A percentile compares a stretch with the other conserved stretches of the same genome.
phyloP scores from a whole-genome alignment of 495 filamentous ascomycete species.

The Sabuloglossum arenarium region DNA sequence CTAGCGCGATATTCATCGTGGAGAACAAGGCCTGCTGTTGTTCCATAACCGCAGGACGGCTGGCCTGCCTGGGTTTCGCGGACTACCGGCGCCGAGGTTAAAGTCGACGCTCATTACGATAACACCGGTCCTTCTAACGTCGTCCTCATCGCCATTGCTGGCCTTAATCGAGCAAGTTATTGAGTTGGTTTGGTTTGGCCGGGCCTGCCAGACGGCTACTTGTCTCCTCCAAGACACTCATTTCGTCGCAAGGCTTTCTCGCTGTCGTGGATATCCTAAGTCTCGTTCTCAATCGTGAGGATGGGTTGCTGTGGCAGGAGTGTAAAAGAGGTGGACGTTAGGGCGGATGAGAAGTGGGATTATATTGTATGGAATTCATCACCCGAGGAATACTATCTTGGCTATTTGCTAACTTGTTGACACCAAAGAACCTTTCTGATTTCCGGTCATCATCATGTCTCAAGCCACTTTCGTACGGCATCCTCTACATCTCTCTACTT shows the following conservation, averaged over 20 bases:
- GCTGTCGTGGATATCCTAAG: too few species aligned
- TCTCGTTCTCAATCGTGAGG: background rate
- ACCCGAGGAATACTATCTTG: background rate
- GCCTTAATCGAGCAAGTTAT: too few species aligned
- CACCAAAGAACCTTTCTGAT: slow-evolving; percentile 57
- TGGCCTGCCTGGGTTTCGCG: too few species aligned
- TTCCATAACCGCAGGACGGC: too few species aligned
- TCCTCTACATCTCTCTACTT: slow-evolving; percentile 57
- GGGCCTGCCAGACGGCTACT: background rate
- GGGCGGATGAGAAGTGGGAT: slow-evolving; percentile 79
- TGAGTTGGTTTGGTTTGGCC: too few species aligned
- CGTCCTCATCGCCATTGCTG: too few species aligned
- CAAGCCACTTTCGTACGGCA: slow-evolving; percentile 59
- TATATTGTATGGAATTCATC: slow-evolving; percentile 48
- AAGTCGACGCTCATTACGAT: too few species aligned
- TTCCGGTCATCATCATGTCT: slow-evolving; percentile 68
- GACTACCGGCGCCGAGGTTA: too few species aligned
- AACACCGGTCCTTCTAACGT: too few species aligned
- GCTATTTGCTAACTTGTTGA: background rate
- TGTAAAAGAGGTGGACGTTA: slow-evolving; percentile 41
- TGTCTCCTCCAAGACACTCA: slow-evolving; percentile 1
- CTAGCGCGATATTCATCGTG: too few species aligned
- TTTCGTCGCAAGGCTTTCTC: too few species aligned
- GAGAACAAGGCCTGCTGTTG: too few species aligned
- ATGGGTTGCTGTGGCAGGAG: slow-evolving; percentile 62